A percentile compares a stretch with the other conserved stretches of the same genome.
phyloP scores from a whole-genome alignment of 768 basidiomycete species.

The Phlegmacium glaucopus region DNA sequence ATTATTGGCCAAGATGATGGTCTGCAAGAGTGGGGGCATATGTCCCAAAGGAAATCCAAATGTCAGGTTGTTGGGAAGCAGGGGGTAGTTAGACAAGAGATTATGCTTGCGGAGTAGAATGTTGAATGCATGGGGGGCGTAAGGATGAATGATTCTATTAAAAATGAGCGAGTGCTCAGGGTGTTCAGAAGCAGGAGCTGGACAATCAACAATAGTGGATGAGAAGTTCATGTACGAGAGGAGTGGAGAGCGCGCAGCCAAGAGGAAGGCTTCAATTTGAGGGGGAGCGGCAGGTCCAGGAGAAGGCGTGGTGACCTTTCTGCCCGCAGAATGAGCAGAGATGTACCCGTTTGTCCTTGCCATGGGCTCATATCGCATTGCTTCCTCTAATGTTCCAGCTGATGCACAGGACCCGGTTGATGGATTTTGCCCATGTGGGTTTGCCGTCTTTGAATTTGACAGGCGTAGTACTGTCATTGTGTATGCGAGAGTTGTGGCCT shows the following conservation, averaged over 20 bases:
- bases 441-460: slow-evolving; percentile 4
- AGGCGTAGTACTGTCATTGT: background rate
- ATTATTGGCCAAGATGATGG: no score
- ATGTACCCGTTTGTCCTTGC: background rate
- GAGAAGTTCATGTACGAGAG: slow-evolving; percentile 5
- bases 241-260: background rate
- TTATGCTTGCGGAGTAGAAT: slow-evolving; percentile 6
- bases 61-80: slow-evolving; percentile 12
- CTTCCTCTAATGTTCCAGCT: slow-evolving; percentile 4
- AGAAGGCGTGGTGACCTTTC: no score
- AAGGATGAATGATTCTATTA: slow-evolving; percentile 12
- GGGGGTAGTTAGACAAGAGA: slow-evolving; percentile 9
- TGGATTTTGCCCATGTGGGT: background rate
- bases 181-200: background rate
- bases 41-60: slow-evolving; percentile 17
- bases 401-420: slow-evolving; percentile 1
- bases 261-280: background rate
- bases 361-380: background rate
- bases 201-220: background rate
- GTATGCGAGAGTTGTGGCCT: background rate
- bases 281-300: background rate
- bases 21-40: slow-evolving; percentile 3
- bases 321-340: slow-evolving; percentile 7
- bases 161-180: background rate
- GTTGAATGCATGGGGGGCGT: slow-evolving; percentile 12